A percentile compares a stretch with the other conserved stretches of the same genome.
phyloP scores from a whole-genome alignment of 75 land plant species.

The Sequoia sempervirens region DNA sequence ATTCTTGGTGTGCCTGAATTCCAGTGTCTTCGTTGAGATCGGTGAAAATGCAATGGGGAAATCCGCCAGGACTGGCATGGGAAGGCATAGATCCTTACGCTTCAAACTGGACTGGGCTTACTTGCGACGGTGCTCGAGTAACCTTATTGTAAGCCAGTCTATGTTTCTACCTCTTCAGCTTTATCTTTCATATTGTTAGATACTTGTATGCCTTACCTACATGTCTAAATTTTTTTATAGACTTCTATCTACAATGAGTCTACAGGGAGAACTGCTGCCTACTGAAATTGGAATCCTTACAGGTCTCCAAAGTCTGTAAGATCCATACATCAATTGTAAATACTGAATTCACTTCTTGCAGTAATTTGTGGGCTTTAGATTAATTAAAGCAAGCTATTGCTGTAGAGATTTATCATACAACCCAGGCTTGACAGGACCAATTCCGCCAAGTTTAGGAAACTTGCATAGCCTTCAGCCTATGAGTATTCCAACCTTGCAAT shows the following conservation, averaged over 20 bases:
- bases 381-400: not conserved
- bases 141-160: slow-evolving; percentile 21
- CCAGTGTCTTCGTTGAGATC: not conserved
- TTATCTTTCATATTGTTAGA: not conserved
- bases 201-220: not conserved
- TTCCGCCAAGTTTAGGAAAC: slow-evolving; percentile 19
- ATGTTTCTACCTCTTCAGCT: no score
- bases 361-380: not conserved
- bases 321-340: not conserved
- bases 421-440: slow-evolving; percentile 14
- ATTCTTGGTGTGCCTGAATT: not conserved
- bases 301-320: slow-evolving; percentile 10
- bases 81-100: slow-evolving; percentile 51
- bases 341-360: not conserved
- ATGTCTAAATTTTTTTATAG: not conserved
- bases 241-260: slow-evolving; percentile 25
- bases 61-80: slow-evolving; percentile 32
- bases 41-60: not conserved
- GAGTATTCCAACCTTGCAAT: not conserved
- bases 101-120: slow-evolving; percentile 47
- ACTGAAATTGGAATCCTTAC: slow-evolving; percentile 41
- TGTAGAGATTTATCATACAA: slow-evolving; percentile 27
- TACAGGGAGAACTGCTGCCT: slow-evolving; percentile 38
- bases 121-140: slow-evolving; percentile 45
- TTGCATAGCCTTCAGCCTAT: slow-evolving; percentile 17